Conservation (phyloP, 1,139 yeast species). For the Citeromyces hawaiiensis region DNA sequence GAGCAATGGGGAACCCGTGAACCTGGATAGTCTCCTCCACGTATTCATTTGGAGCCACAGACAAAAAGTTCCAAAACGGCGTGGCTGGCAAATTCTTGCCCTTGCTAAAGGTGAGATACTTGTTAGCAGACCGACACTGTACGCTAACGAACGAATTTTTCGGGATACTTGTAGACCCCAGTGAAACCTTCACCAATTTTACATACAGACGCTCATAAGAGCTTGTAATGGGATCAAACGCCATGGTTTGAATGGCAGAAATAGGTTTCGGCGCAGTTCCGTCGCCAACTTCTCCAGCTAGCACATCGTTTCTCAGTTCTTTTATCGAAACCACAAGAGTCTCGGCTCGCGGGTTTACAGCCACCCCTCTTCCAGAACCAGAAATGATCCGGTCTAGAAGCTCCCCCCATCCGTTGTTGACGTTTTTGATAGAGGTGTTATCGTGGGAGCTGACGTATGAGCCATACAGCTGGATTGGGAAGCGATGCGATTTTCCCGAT, state of each 20-base stretch:
- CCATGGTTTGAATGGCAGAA: slow-evolving; percentile 47
- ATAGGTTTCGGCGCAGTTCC: slow-evolving; percentile 30
- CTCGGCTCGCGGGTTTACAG: slow-evolving; percentile 74
- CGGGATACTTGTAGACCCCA: slow-evolving; percentile 10
- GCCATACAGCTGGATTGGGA: slow-evolving; percentile 60
- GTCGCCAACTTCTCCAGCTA: slow-evolving; percentile 21
- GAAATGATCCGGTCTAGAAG: slow-evolving; percentile 64
- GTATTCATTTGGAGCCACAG: slow-evolving; percentile 56
- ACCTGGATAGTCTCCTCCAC: slow-evolving; percentile 19
- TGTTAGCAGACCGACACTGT: slow-evolving; percentile 27
- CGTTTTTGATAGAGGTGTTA: slow-evolving; percentile 12
- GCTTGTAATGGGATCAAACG: slow-evolving; percentile 49
- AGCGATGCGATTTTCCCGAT: slow-evolving; percentile 57
- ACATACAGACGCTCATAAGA: slow-evolving; percentile 49
- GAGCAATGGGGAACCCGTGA: slow-evolving; percentile 29
- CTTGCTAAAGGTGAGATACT: slow-evolving; percentile 41
- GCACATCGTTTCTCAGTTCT: slow-evolving; percentile 52
- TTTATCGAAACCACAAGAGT: slow-evolving; percentile 57
- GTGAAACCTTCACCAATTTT: slow-evolving; percentile 37
- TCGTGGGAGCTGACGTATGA: slow-evolving; percentile 32
- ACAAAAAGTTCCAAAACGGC: slow-evolving; percentile 60
- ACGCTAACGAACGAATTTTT: slow-evolving; percentile 18
- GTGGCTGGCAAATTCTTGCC: slow-evolving; percentile 51
- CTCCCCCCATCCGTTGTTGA: slow-evolving; percentile 84
- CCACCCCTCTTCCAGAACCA: slow-evolving; percentile 70